phyloP scores from a whole-genome alignment of 2,329 filamentous ascomycete species.

The Acrodontium crateriforme region DNA sequence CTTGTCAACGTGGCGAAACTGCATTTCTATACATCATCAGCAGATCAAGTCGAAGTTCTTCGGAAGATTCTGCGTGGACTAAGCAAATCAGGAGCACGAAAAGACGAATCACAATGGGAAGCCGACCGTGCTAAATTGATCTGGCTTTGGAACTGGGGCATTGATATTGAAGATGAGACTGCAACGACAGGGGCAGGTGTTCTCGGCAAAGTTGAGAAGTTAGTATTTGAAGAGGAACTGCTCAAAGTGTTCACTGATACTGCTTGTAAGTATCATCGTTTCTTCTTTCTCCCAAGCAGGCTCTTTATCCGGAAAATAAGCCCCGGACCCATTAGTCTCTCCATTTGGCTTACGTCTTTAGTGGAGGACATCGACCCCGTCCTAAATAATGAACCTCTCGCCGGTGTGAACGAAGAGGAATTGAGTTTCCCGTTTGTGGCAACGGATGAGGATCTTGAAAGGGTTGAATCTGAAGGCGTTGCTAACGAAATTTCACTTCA shows the following conservation, averaged over 20 bases:
- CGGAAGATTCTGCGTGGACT: constrained; percentile 45
- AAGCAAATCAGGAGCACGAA: constrained; percentile 28
- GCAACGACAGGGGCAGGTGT: constrained; percentile 33
- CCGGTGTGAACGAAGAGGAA: constrained; percentile 7
- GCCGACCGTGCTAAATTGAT: constrained; percentile 49
- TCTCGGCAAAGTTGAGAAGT: constrained; percentile 43
- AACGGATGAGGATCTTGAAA: constrained; percentile 5
- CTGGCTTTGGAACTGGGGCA: constrained; percentile 63
- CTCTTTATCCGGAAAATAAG: too few relatives aligned
- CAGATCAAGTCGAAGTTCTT: constrained; percentile 50
- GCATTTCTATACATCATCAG: constrained; percentile 46
- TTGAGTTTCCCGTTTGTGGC: constrained; percentile 11
- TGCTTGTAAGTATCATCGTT: constrained; percentile 18
- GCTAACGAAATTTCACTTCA: constrained; percentile 21
- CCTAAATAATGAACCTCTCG: constrained; percentile 10
- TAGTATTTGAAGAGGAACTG: constrained; percentile 56
- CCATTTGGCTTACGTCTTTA: constrained; percentile 3
- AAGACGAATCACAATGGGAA: constrained; percentile 51
- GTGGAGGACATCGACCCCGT: constrained; percentile 13
- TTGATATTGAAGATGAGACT: constrained; percentile 28
- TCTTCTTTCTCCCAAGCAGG: background rate
- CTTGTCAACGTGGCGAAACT: constrained; percentile 40
- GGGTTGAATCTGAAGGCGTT: constrained; percentile 1
- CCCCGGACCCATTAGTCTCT: too few relatives aligned
- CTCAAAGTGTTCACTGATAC: constrained; percentile 49